These are phyloP conservation scores for Yarrowia phangngaensis DNA, from an alignment of 805 yeast species.

Conservation along the genomic window DNA sequence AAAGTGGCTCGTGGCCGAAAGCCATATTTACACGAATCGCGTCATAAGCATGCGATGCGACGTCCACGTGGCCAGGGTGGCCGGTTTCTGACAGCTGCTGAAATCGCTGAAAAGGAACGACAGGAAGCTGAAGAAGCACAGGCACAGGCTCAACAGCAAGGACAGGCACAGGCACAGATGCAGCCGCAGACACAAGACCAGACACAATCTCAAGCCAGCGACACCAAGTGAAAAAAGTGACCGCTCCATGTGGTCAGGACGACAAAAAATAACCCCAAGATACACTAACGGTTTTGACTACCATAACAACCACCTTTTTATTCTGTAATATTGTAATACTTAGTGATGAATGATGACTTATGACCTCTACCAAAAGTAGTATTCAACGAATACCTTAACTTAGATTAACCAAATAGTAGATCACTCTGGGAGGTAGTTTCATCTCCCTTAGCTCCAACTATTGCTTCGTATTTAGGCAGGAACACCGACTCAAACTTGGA, in stretches of 20 bases:
- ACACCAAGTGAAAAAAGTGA: no score
- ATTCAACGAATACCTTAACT: no score
- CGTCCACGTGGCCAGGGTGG: constrained; percentile 99
- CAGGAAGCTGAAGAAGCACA: constrained; percentile 35
- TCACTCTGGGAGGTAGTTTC: constrained; percentile 14
- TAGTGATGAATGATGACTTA: constrained; percentile 25
- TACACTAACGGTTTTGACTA: background rate
- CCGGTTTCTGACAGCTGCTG: constrained; percentile 90
- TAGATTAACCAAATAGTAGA: constrained; percentile 4
- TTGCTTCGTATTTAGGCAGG: constrained; percentile 3
- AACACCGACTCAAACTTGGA: constrained; percentile 5
- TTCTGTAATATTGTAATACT: no score
- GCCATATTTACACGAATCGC: constrained; percentile 92
- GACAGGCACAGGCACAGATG: background rate
- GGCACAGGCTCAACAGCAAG: constrained; percentile 7
- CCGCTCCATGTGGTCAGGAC: background rate
- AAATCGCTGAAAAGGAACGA: constrained; percentile 56
- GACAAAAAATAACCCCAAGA: no score
- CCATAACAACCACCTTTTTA: no score
- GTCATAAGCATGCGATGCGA: constrained; percentile 99
- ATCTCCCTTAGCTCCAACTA: background rate
- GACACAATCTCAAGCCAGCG: no score
- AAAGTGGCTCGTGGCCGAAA: constrained; percentile 84
- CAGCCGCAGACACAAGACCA: no score
- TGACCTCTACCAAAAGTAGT: no score